Evolutionary conservation across 2,329 filamentous ascomycete species (phyloP).

Genomic region (Calcarisporium arbuscula): DNA sequence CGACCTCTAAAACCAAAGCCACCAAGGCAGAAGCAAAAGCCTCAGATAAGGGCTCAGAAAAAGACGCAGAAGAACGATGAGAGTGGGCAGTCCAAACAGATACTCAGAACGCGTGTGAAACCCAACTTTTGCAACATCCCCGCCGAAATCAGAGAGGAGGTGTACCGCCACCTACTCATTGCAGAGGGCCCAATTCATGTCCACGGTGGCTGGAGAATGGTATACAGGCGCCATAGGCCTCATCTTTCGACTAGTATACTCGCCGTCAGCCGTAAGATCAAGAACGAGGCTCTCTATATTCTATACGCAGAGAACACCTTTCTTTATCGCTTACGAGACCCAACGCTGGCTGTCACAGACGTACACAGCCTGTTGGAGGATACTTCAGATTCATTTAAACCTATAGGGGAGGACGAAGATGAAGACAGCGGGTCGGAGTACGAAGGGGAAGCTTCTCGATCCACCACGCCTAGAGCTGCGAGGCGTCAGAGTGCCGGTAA

Average conservation of each 20-base stretch:
- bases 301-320: constrained; percentile 45
- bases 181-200: constrained; percentile 24
- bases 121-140: too few relatives aligned
- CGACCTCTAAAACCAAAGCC: too few relatives aligned
- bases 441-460: constrained; percentile 9
- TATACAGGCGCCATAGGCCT: constrained; percentile 22
- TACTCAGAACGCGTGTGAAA: too few relatives aligned
- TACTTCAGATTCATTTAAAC: constrained; percentile 9
- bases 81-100: too few relatives aligned
- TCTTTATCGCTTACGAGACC: constrained; percentile 38
- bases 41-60: too few relatives aligned
- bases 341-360: constrained; percentile 11
- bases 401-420: constrained; percentile 3
- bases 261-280: constrained; percentile 24
- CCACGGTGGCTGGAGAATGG: constrained; percentile 24
- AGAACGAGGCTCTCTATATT: constrained; percentile 30
- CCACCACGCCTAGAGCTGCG: not conserved
- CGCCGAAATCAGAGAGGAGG: constrained; percentile 20
- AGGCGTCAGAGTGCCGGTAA: not conserved
- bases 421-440: constrained; percentile 10
- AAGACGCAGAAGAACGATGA: too few relatives aligned
- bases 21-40: too few relatives aligned
- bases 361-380: constrained; percentile 11
- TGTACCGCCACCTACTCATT: constrained; percentile 26
- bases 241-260: constrained; percentile 32